Evolutionary conservation across 306 rosid species (phyloP), one percentile per base, ranked within the genome.

Genomic region (Alnus glutinosa): DNA sequence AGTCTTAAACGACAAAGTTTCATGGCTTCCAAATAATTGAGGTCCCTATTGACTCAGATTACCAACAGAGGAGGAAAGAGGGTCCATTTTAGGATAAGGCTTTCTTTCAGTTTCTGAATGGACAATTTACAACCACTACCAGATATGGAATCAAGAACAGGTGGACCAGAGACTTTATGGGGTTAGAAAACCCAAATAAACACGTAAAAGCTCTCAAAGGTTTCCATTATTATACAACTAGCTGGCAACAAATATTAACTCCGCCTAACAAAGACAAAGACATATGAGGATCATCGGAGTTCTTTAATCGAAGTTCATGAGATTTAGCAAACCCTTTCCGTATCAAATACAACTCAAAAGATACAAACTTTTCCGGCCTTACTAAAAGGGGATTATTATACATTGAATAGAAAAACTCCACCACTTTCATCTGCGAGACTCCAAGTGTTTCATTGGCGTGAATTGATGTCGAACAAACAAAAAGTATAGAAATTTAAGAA

Each of bases 41-140:
- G 74, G 84, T 34, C 59, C 55, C 49, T 81, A 55, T 77, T 83
- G 86, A 83, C 74, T 83, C 81, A 67, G 87, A 89, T 82, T 83
- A 77, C 77, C 90, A 84, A 57, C 71, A 71, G 74, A 85, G 76
- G 55, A 61, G 42, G 54, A 30, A 30, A 73, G 71, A 74, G 85
- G 46, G 68, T 78, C 67, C 36, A 55, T 61, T 49, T 70, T 57
- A 47, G 78, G 80, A 78, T 76, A 78, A 85, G 86, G 70, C 70
- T 44, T 76, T 76, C 28, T 79, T 50, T 46, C 50, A 51, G 86
- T 82, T 82, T 88, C 83, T 77, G 82, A 88, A 83, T 81, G 85
- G 85, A 79, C 82, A 88, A 85, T 76, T 80, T 87, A 86, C 84
- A 79, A 51, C 79, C 75, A 75, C 47, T 62, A 46, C 36, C 77